Evolutionary conservation across 73 alveolate species (phyloP).

Genomic region (Paramecium sonneborni): DNA sequence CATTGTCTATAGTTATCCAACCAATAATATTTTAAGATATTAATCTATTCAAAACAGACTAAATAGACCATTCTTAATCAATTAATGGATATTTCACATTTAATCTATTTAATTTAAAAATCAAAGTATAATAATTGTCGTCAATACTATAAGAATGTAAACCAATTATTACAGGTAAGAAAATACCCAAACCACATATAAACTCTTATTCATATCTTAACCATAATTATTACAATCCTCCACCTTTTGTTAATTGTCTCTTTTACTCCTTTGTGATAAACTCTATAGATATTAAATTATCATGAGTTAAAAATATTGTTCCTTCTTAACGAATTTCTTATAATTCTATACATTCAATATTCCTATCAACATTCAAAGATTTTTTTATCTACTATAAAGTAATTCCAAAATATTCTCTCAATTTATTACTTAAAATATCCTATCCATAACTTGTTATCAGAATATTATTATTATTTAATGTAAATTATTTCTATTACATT

Average conservation of each 20-base stretch:
- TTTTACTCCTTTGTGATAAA: not conserved
- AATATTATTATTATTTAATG: not conserved
- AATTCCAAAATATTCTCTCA: not conserved
- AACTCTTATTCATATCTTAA: not conserved
- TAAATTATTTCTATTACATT: not conserved
- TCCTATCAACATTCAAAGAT: not conserved
- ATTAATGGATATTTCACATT: not conserved
- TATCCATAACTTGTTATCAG: not conserved
- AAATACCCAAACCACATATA: not conserved
- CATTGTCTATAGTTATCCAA: not conserved
- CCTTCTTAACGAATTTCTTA: not conserved
- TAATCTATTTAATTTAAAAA: not conserved
- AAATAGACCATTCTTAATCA: not conserved
- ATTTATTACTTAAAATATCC: not conserved
- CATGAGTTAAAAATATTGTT: not conserved
- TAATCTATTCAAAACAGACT: not conserved
- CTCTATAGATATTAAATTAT: not conserved
- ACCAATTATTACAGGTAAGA: not conserved
- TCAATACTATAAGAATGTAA: not conserved
- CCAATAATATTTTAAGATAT: not conserved
- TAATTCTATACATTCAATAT: not conserved
- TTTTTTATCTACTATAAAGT: not conserved
- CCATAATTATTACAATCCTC: not conserved
- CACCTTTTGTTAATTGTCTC: not conserved
- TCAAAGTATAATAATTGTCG: not conserved